Evolutionary conservation across 805 yeast genomes (phyloP).

Genomic region (Ogataea ganodermae): DNA sequence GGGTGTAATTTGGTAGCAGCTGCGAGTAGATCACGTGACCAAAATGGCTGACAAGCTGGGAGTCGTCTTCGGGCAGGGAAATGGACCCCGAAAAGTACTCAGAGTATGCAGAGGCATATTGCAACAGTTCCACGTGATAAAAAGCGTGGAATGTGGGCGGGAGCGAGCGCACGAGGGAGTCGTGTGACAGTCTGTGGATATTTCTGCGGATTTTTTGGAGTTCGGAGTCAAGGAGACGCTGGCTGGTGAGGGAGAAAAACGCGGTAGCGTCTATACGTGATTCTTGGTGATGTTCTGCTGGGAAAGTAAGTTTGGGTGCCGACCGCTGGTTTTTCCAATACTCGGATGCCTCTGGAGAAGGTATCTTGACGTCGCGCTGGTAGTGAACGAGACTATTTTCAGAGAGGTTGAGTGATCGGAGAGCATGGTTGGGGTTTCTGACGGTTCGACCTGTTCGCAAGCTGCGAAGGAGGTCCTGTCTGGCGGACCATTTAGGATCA

Average conservation of each 20-base stretch:
- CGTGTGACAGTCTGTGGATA: neutral
- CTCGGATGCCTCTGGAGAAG: slow-evolving; percentile 1
- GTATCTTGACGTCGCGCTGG: neutral
- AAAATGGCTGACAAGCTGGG: neutral
- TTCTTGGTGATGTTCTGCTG: too few species aligned
- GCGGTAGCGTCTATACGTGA: too few species aligned
- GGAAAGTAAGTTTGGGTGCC: too few species aligned
- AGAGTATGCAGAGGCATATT: neutral
- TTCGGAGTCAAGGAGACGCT: neutral
- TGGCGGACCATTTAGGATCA: slow-evolving; percentile 12
- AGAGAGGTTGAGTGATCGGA: neutral
- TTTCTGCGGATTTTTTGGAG: neutral
- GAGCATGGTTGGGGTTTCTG: neutral
- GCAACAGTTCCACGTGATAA: neutral
- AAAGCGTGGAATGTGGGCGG: neutral
- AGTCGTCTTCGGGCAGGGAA: neutral
- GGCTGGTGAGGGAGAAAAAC: neutral
- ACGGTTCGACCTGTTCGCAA: neutral
- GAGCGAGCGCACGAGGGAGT: neutral
- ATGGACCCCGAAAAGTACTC: neutral
- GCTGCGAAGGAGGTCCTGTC: slow-evolving; percentile 10
- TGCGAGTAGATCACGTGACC: neutral
- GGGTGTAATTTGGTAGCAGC: neutral
- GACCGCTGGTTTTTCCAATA: slow-evolving; percentile 7
- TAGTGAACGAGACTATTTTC: neutral